Base-by-base conservation (phyloP, 257 asterid genomes). In the Avicennia marina region DNA sequence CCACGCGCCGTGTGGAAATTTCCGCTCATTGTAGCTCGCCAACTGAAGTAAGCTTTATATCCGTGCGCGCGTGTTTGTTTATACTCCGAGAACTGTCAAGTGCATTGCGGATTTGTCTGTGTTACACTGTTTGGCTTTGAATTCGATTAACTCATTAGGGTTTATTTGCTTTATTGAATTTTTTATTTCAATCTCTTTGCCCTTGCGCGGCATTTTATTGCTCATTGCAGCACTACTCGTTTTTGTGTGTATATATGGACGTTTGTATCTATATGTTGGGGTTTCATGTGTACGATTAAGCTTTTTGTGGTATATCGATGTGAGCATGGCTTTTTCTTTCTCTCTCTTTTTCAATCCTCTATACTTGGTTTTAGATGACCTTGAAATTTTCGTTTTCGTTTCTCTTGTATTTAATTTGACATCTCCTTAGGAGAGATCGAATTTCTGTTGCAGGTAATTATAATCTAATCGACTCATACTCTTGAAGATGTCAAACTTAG, bases 401-500 rank as follows among this genome's bases (percentile, higher is more conserved):
- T 42, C 20, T 18, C 36, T 36, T 34, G 12, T 34, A 32, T 24
- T n/a, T 7, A 48, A 38, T 43, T 38, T 52, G 58, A 34, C n/a
- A 10, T 44, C 33, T 53, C 34, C 0, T 7, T 33, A 55, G 74
- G 29, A 56, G 15, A 22, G 26, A 43, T 40, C 20, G 13, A 21
- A 39, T 66, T 24, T 38, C 55, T 57, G 51, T 60, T 69, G 57
- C 60, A 54, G 74, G 68, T 55, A 62, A 45, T 29, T 58, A 17
- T 38, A 29, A 57, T 56, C 38, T 49, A 39, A 52, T 32, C 29
- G 13, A 21, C 15, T 57, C 3, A 36, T 2, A 36, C 58, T 57
- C 25, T 60, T 59, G 25, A 24, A 57, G 67, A 77, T 73, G 80
- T 73, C 75, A 25, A 70, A 61, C 70, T 59, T 71, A 55, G 60